Evolutionary conservation across 2,329 filamentous ascomycete species (phyloP).

Genomic region (Pseudomassariella vexata): DNA sequence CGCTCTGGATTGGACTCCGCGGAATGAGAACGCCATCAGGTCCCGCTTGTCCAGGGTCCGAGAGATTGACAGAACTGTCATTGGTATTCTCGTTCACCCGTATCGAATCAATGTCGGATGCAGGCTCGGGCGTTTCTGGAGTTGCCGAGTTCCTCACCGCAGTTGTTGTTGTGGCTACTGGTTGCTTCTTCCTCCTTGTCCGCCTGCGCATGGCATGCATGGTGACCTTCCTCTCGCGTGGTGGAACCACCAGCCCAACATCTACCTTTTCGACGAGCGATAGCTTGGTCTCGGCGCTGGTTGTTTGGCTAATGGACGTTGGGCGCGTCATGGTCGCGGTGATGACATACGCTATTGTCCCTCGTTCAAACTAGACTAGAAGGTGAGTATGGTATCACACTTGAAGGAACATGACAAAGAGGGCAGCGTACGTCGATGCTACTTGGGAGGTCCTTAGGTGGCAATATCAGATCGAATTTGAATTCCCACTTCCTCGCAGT

Average conservation of each 20-base stretch:
- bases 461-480: conserved; percentile 68
- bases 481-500: conserved; percentile 74
- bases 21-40: conserved; percentile 29
- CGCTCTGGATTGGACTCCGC: conserved; percentile 40
- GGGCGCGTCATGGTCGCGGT: conserved; percentile 86
- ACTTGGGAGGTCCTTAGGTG: conserved; percentile 67
- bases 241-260: conserved; percentile 66
- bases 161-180: conserved; percentile 38
- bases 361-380: conserved; percentile 77
- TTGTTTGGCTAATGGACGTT: conserved; percentile 74
- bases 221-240: conserved; percentile 77
- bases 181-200: conserved; percentile 55
- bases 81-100: conserved; percentile 30
- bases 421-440: conserved; percentile 78
- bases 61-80: conserved; percentile 32
- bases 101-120: conserved; percentile 31
- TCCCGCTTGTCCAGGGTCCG: conserved; percentile 26
- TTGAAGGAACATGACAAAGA: conserved; percentile 1
- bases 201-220: conserved; percentile 79
- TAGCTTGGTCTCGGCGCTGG: conserved; percentile 75
- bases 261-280: conserved; percentile 78
- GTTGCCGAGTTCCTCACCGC: conserved; percentile 27
- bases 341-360: conserved; percentile 86
- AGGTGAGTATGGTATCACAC: conserved; percentile 13
- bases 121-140: conserved; percentile 32